phyloP scores from a whole-genome alignment of 2,329 filamentous ascomycete genomes.

The Cryphonectria radicalis region DNA sequence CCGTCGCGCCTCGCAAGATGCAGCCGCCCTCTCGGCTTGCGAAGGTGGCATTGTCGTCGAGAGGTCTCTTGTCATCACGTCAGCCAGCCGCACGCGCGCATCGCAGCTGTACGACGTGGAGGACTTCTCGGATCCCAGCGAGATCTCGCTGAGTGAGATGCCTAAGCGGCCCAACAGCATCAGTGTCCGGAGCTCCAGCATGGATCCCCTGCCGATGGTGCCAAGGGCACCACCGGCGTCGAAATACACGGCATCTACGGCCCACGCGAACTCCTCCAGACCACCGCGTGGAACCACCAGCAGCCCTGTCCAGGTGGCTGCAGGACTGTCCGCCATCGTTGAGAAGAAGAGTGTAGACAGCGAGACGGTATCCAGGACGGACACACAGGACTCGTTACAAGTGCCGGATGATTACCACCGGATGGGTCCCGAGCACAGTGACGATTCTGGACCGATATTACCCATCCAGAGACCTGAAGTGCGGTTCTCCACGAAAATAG shows the following conservation, averaged over 20 bases:
- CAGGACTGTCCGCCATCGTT: slow-evolving; percentile 11
- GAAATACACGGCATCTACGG: neutral
- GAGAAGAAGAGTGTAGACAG: slow-evolving; percentile 16
- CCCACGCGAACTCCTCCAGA: neutral
- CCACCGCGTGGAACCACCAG: neutral
- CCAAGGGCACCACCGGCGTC: slow-evolving; percentile 12
- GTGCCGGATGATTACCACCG: slow-evolving; percentile 13
- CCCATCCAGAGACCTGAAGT: slow-evolving; percentile 25
- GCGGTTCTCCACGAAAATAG: slow-evolving; percentile 15
- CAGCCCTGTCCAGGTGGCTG: neutral
- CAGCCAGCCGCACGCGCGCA: slow-evolving; percentile 15
- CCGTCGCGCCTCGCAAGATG: neutral
- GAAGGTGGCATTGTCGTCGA: slow-evolving; percentile 23
- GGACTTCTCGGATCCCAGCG: slow-evolving; percentile 17
- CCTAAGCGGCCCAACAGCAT: slow-evolving; percentile 10
- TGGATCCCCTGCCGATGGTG: slow-evolving; percentile 17
- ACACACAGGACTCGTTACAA: slow-evolving; percentile 21
- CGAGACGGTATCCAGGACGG: slow-evolving; percentile 9
- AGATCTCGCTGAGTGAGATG: slow-evolving; percentile 22
- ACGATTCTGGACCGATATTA: slow-evolving; percentile 28
- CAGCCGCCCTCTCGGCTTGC: neutral
- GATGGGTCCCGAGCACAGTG: slow-evolving; percentile 24
- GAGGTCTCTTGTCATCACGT: slow-evolving; percentile 27
- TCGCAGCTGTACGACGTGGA: slow-evolving; percentile 8
- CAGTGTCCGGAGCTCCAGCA: slow-evolving; percentile 4